Base-by-base conservation (phyloP, 208 protist genomes). In the Pavlovales sp. region DNA sequence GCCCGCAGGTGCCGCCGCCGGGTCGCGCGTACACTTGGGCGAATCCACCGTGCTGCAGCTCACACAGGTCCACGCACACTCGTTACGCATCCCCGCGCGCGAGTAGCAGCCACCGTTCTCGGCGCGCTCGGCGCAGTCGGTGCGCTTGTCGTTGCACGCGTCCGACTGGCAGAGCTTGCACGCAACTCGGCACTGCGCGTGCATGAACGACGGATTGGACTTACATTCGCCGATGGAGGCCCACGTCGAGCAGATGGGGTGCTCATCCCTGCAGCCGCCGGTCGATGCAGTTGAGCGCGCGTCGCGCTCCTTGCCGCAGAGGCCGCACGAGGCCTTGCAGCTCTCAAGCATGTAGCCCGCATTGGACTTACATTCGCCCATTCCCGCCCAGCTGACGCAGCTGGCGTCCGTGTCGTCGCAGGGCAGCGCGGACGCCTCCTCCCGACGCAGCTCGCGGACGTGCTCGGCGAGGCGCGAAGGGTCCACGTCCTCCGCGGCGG, bases 151-250 rank as follows among this genome's bases (percentile, higher is more conserved):
- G 28, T 37, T 30, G 80, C 80, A 85, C 37, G 80, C 37, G 11
- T 39, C 46, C 46, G 80, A 85, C 47, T 85, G 80, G 80, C 80
- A 85, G 36, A 85, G 47, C 11, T 40, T 41, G 80, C 80, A 85
- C 40, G 40, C 18, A 8, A 82, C 80, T 10, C n/a, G 26, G 46
- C 80, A 85, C 38, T 38, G 38, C 30, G 36, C 0, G 32, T 41
- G 2, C 82, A 86, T 86, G 38, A 41, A 86, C 30, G 38, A 10
- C 18, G 82, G 82, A 30, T 86, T 86, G 28, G 46, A 67, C 36
- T 77, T 57, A 38, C 82, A 86, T 38, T 86, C 82, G 82, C 82
- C 82, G 4, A 86, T 30, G 14, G 57, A 4, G 1, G 82, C 82
- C 82, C 82, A 86, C 57, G 82, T 77, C 37, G 44, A 44, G 66